Conservation (phyloP, 768 basidiomycete species). For the Xerocomellus chrysenteron region DNA sequence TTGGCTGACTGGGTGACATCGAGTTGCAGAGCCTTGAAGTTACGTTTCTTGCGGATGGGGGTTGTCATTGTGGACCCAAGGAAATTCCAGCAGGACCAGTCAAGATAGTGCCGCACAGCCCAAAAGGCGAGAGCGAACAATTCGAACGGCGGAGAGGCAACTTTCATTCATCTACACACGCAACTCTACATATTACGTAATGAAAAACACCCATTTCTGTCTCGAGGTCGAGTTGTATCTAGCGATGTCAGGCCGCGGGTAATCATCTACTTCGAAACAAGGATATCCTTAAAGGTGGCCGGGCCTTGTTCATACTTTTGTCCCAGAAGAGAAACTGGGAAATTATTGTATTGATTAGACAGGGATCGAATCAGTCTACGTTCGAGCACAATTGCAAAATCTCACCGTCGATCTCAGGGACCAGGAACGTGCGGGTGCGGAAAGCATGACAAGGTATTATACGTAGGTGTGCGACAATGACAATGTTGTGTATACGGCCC, state of each 20-base stretch:
- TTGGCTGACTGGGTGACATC: constrained; percentile 47
- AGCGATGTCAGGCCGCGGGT: not conserved
- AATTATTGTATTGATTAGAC: not conserved
- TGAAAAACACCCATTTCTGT: constrained; percentile 3
- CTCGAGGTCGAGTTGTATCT: not conserved
- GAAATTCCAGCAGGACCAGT: constrained; percentile 2
- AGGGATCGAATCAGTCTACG: not conserved
- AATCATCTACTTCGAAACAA: not conserved
- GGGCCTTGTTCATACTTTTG: not conserved
- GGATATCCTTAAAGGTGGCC: not conserved
- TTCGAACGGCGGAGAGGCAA: constrained; percentile 19
- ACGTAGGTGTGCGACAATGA: not conserved
- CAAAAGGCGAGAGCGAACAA: constrained; percentile 10
- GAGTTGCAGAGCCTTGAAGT: constrained; percentile 85
- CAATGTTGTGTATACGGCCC: not conserved
- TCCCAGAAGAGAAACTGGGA: not conserved
- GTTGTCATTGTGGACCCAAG: constrained; percentile 39
- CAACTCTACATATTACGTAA: constrained; percentile 22
- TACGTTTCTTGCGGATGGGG: constrained; percentile 86
- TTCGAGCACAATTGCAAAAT: too few species aligned
- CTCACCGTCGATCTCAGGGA: not conserved
- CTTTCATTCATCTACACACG: constrained; percentile 3
- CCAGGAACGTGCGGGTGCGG: not conserved
- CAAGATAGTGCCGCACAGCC: not conserved
- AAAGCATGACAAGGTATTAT: not conserved